Evolutionary conservation across 768 basidiomycete species (phyloP), one percentile per base, ranked within the genome.

Genomic region (Pisolithus orientalis): DNA sequence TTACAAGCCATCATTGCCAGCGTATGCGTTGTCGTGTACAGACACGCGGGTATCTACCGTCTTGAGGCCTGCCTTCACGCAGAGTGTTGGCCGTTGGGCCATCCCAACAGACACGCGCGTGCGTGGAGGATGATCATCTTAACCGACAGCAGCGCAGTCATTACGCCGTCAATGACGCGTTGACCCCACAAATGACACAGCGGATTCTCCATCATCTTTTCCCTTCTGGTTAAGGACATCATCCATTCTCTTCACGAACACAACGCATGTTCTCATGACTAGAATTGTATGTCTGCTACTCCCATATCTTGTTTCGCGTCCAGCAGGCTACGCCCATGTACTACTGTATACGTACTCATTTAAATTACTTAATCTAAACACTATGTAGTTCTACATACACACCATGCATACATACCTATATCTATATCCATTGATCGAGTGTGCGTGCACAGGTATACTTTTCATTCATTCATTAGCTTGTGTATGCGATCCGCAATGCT

Each of bases 1-100:
- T 2, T 67, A 67, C 47, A 61, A 57, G 43, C 67, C 65, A 3
- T 67, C 67, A 16, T 63, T 67, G 14, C 51, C 65, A 1, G 65
- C 67, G 2, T 67, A 67, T 50, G 65, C 65, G 8, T 56, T 67
- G 24, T 67, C 65, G 8, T 67, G 65, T 10, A 67, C 66, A 6
- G 66, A 67, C 56, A 58, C 65, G 17, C 57, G 59, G 58, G 66
- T 69, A n/a, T 69, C 67, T 50, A 67, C 66, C 2, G 67, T 67
- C 4, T 52, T 69, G 45, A 64, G 66, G 5, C 66, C 66, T 27
- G 66, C 66, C 31, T 67, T 67, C 59, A 62, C 67, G 47, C 52
- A 58, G 46, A 58, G 37, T 13, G 47, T 59, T 45, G 27, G 14
- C 5, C 44, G 28, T 45, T 45, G 44, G 28, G 28, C 27, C 44